phyloP scores from a whole-genome alignment of 202 grass and related monocot genomes.

The Musa balbisiana region DNA sequence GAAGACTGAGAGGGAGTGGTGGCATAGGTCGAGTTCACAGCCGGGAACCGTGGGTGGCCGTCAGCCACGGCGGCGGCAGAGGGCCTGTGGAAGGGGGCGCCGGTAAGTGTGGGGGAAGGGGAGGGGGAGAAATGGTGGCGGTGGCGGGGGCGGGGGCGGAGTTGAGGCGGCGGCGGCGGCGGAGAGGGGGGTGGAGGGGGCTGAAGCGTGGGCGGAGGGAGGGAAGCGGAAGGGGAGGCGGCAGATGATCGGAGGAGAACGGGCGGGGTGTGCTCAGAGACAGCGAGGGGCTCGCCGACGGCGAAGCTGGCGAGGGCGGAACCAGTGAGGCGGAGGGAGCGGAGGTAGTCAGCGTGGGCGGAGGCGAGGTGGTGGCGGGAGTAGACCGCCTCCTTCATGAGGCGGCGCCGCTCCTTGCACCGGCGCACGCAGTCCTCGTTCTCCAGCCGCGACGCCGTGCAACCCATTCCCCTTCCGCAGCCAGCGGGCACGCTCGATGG shows the following conservation, averaged over 20 bases:
- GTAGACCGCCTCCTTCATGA: conserved; percentile 39
- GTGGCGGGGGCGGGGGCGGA: conserved; percentile 13
- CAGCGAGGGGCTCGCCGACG: conserved; percentile 50
- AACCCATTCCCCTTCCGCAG: conserved; percentile 36
- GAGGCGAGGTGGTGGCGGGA: conserved; percentile 43
- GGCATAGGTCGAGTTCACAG: conserved; percentile 1
- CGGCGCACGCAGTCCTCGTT: conserved; percentile 44
- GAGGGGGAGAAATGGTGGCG: conserved; percentile 16
- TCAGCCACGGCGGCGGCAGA: conserved; percentile 34
- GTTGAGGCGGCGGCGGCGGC: conserved; percentile 30
- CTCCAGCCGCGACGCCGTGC: conserved; percentile 30
- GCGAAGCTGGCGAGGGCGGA: conserved; percentile 57
- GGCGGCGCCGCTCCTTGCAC: conserved; percentile 56
- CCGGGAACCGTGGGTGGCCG: conserved; percentile 13
- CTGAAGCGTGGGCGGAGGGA: neutral
- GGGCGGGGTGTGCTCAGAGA: conserved; percentile 60
- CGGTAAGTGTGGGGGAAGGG: conserved; percentile 14
- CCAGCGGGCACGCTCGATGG: neutral
- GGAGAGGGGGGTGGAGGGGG: neutral
- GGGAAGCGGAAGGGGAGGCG: conserved; percentile 34
- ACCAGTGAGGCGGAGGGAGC: conserved; percentile 44
- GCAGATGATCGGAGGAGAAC: conserved; percentile 34
- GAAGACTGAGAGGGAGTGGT: conserved; percentile 77
- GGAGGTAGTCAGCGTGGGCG: conserved; percentile 65
- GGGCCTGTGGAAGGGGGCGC: conserved; percentile 26